phyloP scores from a whole-genome alignment of 2,329 filamentous ascomycete genomes.

The Colletotrichum euphorbiae region DNA sequence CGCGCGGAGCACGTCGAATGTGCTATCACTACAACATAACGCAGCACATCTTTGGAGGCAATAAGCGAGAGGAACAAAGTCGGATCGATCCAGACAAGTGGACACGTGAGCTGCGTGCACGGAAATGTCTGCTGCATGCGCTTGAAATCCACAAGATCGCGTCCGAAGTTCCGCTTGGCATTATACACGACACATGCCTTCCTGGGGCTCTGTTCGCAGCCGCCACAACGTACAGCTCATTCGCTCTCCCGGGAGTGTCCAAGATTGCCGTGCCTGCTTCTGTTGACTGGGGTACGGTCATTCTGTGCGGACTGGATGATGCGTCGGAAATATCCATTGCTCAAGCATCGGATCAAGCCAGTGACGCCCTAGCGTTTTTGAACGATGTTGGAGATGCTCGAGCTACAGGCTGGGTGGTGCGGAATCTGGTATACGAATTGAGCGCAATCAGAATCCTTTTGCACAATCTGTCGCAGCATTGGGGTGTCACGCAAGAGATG shows the following conservation, averaged over 20 bases:
- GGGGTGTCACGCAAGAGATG: conserved; percentile 23
- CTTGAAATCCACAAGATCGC: conserved; percentile 15
- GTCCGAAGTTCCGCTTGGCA: conserved; percentile 5
- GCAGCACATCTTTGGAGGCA: conserved; percentile 19
- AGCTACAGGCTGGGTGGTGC: background rate
- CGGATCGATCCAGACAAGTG: conserved; percentile 6
- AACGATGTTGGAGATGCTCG: background rate
- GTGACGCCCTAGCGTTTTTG: conserved; percentile 5
- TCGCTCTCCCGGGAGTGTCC: conserved; percentile 5
- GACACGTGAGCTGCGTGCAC: background rate
- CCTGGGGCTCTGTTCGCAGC: background rate
- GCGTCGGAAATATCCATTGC: background rate
- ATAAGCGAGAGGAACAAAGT: conserved; percentile 7
- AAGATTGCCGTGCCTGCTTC: conserved; percentile 7
- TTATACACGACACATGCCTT: conserved; percentile 12
- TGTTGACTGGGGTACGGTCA: conserved; percentile 8
- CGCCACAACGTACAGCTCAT: conserved; percentile 14
- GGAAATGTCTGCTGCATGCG: conserved; percentile 13
- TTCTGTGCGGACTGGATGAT: conserved; percentile 4
- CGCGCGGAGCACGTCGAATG: conserved; percentile 6
- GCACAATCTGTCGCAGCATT: conserved; percentile 13
- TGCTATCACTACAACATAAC: conserved; percentile 18
- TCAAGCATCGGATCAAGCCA: background rate
- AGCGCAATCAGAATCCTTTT: conserved; percentile 13
- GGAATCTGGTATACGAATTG: conserved; percentile 12